Percentiles rank a stretch among this genome's conserved stretches.
Conservation (phyloP, 805 yeast genomes). For the Metschnikowia proteae region DNA sequence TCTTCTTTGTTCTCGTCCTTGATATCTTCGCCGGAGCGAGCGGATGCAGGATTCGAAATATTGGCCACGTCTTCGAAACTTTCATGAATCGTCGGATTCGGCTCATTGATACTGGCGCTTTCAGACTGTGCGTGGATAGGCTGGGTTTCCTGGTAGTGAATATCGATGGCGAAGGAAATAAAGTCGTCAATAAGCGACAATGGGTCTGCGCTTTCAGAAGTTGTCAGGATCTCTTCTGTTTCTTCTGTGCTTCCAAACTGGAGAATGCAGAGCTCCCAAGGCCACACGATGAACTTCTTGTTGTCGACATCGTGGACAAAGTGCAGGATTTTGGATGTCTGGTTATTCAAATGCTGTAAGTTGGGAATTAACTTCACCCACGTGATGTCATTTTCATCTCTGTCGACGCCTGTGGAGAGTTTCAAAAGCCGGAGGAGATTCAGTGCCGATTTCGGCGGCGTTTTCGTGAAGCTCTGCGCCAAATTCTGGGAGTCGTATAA, state of each 20-base stretch:
- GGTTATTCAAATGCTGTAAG: slow-evolving; percentile 62
- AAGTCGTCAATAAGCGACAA: slow-evolving; percentile 33
- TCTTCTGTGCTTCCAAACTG: slow-evolving; percentile 41
- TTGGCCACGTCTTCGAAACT: background rate
- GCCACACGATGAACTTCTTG: slow-evolving; percentile 66
- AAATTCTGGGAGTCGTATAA: slow-evolving; percentile 28
- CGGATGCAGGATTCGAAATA: slow-evolving; percentile 11
- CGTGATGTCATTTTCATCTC: slow-evolving; percentile 22
- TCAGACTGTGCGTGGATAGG: background rate
- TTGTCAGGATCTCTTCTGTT: background rate
- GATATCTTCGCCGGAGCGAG: background rate
- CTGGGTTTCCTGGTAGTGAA: slow-evolving; percentile 17
- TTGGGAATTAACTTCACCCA: slow-evolving; percentile 74
- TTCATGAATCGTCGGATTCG: background rate
- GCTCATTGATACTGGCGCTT: background rate
- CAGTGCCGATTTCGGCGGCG: slow-evolving; percentile 24
- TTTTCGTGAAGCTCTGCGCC: slow-evolving; percentile 23
- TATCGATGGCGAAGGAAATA: slow-evolving; percentile 15
- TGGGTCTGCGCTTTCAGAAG: slow-evolving; percentile 21
- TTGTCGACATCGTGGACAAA: slow-evolving; percentile 53
- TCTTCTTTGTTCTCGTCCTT: background rate
- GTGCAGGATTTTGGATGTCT: slow-evolving; percentile 58
- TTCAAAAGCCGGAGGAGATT: slow-evolving; percentile 31
- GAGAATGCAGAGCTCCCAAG: slow-evolving; percentile 58
- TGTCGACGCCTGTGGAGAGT: slow-evolving; percentile 31